Percentiles rank a stretch among this genome's conserved stretches.
Evolutionary conservation across 371 early-diverging fungal species (phyloP).

Genomic region (Mortierella sp.): DNA sequence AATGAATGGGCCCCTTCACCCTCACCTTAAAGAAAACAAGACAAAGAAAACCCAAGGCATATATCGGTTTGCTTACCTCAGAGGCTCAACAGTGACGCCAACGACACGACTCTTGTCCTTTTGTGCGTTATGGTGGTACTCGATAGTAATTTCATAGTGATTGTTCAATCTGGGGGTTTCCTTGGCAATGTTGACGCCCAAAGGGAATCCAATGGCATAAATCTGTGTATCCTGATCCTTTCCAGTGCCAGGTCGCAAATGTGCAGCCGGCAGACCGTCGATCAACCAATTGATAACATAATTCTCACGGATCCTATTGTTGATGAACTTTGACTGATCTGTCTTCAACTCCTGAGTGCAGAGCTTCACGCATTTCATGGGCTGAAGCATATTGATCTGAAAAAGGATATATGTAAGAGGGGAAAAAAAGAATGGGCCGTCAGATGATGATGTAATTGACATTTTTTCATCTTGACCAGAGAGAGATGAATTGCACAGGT

Average conservation of each 20-base stretch:
- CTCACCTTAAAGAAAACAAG: background rate
- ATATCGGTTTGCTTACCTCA: slow-evolving; percentile 58
- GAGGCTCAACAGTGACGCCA: slow-evolving; percentile 86
- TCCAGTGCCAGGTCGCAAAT: slow-evolving; percentile 65
- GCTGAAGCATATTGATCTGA: slow-evolving; percentile 70
- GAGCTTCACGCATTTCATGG: slow-evolving; percentile 72
- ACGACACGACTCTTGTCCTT: slow-evolving; percentile 84
- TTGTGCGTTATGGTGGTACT: slow-evolving; percentile 77
- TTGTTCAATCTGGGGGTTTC: slow-evolving; percentile 73
- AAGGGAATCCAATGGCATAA: slow-evolving; percentile 85
- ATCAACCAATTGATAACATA: slow-evolving; percentile 89
- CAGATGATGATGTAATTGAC: too few relatives aligned
- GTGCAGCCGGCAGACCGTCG: slow-evolving; percentile 93
- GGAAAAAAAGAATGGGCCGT: background rate
- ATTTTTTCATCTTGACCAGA: too few relatives aligned
- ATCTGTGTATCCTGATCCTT: slow-evolving; percentile 47
- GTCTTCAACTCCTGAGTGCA: slow-evolving; percentile 74
- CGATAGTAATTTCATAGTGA: slow-evolving; percentile 89
- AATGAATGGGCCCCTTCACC: background rate
- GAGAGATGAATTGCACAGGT: background rate
- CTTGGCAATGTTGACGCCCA: slow-evolving; percentile 60
- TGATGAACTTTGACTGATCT: slow-evolving; percentile 87
- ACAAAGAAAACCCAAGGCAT: background rate
- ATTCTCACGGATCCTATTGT: slow-evolving; percentile 84
- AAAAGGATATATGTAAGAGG: background rate